Conservation (phyloP, 2,329 filamentous ascomycete species). For the Phialophora tarda region DNA sequence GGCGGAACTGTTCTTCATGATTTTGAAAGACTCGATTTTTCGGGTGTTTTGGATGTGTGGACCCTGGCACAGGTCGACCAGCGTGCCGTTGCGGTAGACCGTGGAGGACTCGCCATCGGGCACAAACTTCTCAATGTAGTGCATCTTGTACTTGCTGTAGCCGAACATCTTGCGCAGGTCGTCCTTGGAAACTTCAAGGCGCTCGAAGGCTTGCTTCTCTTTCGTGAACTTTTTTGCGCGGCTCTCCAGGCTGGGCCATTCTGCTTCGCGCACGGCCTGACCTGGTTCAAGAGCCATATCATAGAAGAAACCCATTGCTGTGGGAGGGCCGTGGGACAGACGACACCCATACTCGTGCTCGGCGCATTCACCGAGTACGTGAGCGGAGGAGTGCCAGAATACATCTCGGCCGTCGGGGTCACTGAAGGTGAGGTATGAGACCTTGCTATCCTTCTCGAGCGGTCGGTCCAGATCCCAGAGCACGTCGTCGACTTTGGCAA, state of each 20-base stretch:
- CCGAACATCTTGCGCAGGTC: conserved; percentile 94
- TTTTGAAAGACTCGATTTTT: conserved; percentile 90
- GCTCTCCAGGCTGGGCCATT: conserved; percentile 84
- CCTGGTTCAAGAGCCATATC: conserved; percentile 85
- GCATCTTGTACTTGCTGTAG: conserved; percentile 98
- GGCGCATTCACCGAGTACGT: conserved; percentile 92
- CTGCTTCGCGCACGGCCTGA: conserved; percentile 70
- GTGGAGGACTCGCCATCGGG: conserved; percentile 87
- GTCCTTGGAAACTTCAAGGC: conserved; percentile 85
- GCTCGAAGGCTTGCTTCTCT: conserved; percentile 94
- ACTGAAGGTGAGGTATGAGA: conserved; percentile 85
- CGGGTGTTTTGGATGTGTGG: conserved; percentile 94
- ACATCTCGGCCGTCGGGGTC: conserved; percentile 81
- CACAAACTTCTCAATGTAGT: conserved; percentile 94
- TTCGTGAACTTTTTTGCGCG: conserved; percentile 85
- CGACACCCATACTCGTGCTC: conserved; percentile 90
- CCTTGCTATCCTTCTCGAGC: conserved; percentile 82
- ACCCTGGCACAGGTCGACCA: conserved; percentile 94
- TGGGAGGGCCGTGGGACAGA: conserved; percentile 91
- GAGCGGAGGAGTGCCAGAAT: conserved; percentile 97
- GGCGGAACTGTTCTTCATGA: conserved; percentile 81
- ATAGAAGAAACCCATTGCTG: conserved; percentile 93
- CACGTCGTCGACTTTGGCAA: conserved; percentile 81
- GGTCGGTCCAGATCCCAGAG: conserved; percentile 94
- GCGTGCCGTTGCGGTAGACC: conserved; percentile 89